Base-by-base conservation (phyloP, 176 grass and related monocot genomes). In the Oryza punctata region DNA sequence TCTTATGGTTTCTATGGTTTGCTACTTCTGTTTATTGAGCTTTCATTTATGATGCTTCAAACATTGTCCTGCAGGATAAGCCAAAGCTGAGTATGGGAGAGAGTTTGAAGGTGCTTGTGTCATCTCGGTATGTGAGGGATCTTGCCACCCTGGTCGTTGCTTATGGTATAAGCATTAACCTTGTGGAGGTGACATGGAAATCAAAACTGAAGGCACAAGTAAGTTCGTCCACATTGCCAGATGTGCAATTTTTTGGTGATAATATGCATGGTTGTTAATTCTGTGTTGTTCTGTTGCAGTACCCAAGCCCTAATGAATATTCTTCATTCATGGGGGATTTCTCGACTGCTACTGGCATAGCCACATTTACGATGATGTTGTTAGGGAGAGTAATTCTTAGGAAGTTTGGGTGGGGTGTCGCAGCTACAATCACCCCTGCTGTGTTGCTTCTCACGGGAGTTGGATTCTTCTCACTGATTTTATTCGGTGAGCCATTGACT, bases 271-370 rank as follows among this genome's bases (percentile, higher is more conserved):
- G 27, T 49, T 72, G 6, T 60, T 77, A 71, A 80, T 24, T 85
- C 27, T 61, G 10, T 59, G 61, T 6, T 89, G n/a, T 27, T 21
- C 7, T 79, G 59, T 85, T 82, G 41, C 91, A 95, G 96, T 98
- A 94, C 78, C 96, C 96, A 4, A 98, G 93, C 66, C 96, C 96
- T 28, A 98, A 98, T 14, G 96, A 98, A 69, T 98, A 98, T 78
- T 98, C 96, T 43, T 95, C 96, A 26, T 98, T 98, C 89, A 98
- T 98, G 96, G 96, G 96, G 3, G 96, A 98, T 88, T 98, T 98
- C 85, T 98, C 96, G 24, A 98, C 96, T 70, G 93, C 93, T 37
- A 98, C 96, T 0, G 96, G 96, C 47, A 92, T 98, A 70, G 96
- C 96, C 72, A 98, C 96, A 7, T 98, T 98, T 87, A 94, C 91